Percentiles rank a stretch among this genome's conserved stretches.
Evolutionary conservation across 805 yeast genomes (phyloP).

Genomic region (Phaffomyces thermotolerans): DNA sequence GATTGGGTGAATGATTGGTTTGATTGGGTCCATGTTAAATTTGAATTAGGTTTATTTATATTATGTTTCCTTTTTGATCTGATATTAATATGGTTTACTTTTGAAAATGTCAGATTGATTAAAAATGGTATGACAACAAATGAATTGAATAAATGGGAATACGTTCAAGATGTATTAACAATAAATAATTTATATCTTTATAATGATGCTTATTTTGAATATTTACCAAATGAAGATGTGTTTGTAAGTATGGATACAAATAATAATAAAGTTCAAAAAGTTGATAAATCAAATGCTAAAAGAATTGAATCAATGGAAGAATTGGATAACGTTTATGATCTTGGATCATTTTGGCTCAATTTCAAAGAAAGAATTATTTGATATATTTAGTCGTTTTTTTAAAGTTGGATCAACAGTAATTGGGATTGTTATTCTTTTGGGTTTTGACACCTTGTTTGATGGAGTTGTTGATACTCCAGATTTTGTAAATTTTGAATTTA

Average conservation of each 20-base stretch:
- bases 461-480: neutral
- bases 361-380: conserved; percentile 9
- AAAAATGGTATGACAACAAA: conserved; percentile 69
- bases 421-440: conserved; percentile 5
- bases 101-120: conserved; percentile 42
- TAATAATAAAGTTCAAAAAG: conserved; percentile 9
- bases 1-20: conserved; percentile 2
- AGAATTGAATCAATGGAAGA: conserved; percentile 10
- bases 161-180: conserved; percentile 43
- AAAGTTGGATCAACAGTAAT: conserved; percentile 10
- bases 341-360: conserved; percentile 15
- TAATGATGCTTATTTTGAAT: conserved; percentile 14
- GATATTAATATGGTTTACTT: conserved; percentile 37
- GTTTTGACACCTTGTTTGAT: neutral
- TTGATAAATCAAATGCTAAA: conserved; percentile 1
- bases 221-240: conserved; percentile 12
- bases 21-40: neutral
- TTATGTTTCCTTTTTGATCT: conserved; percentile 38
- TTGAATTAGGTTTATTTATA: conserved; percentile 27
- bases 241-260: conserved; percentile 19
- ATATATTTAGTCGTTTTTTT: conserved; percentile 15
- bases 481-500: conserved; percentile 9
- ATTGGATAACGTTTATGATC: conserved; percentile 18
- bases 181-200: conserved; percentile 30
- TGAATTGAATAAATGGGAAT: conserved; percentile 68